Base-by-base conservation (phyloP, 768 basidiomycete genomes). In the Dioszegia aurantiaca region DNA sequence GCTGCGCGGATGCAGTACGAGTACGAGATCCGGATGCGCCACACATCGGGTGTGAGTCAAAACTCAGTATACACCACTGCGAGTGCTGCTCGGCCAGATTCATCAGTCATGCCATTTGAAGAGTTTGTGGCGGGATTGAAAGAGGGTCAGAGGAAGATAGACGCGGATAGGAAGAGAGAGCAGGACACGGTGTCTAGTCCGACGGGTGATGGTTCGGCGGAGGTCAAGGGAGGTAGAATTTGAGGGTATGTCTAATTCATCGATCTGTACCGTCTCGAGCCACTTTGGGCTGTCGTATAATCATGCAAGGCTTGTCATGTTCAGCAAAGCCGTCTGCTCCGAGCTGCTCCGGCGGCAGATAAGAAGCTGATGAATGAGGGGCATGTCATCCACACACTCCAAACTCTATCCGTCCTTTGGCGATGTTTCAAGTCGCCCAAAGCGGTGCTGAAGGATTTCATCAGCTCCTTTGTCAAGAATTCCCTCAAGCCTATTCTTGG, bases 101-200 rank as follows among this genome's bases (percentile, higher is more conserved):
- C 63, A 23, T 63, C 49, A 14, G 53, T 68, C 24, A 64, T 68
- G 23, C 66, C 66, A 2, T 64, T 68, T 56, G 65, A 67, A n/a
- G 57, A 63, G 41, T 61, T 67, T 51, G 47, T 65, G 41, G 42
- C 24, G 27, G 31, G 43, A 6, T 24, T 53, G 24, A 40, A 45
- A 14, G 51, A 31, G 5, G 44, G 36, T 14, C 41, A 59, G 49
- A 40, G 26, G 45, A 36, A 36, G 23, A 24, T 24, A 3, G 10
- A 40, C 10, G 51, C 17, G 5, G 51, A 53, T 33, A 33, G 33
- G 33, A 6, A n/a, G 30, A 51, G 33, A 12, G 37, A 39, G 11
- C 26, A 28, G 51, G 33, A 26, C 2, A 27, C 10, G 24, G 12
- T 19, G 23, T 11, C 19, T n/a, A 40, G 37, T 14, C 9, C 12